phyloP scores from a whole-genome alignment of 2,329 filamentous ascomycete genomes.

The Aureobasidium sp. region DNA sequence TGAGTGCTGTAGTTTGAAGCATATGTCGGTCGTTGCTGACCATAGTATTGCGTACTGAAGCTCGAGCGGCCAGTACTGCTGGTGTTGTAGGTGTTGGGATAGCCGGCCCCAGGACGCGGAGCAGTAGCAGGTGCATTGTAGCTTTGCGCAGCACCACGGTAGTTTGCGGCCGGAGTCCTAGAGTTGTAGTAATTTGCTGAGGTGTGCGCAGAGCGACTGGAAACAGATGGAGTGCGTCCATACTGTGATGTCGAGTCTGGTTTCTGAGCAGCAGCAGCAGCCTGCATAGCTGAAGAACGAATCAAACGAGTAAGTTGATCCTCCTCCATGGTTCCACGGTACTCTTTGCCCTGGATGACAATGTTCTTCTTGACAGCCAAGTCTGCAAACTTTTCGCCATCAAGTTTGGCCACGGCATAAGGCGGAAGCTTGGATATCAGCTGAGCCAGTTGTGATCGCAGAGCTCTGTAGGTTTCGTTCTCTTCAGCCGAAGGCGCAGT shows the following conservation, averaged over 20 bases:
- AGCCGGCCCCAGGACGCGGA: background rate
- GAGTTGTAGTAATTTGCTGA: constrained; percentile 17
- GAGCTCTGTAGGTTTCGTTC: constrained; percentile 57
- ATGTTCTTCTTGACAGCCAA: constrained; percentile 76
- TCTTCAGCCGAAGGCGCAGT: constrained; percentile 59
- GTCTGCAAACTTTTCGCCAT: constrained; percentile 78
- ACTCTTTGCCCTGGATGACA: constrained; percentile 64
- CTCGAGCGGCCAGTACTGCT: background rate
- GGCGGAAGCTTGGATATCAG: constrained; percentile 72
- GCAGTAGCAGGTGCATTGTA: constrained; percentile 11
- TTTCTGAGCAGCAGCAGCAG: constrained; percentile 20
- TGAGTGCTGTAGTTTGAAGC: constrained; percentile 2
- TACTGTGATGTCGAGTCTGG: constrained; percentile 4
- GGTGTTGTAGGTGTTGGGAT: constrained; percentile 7
- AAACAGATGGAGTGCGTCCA: constrained; percentile 15
- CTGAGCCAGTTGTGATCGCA: constrained; percentile 67
- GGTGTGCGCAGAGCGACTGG: constrained; percentile 4
- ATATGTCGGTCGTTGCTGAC: background rate
- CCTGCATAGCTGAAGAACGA: constrained; percentile 31
- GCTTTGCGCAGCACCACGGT: constrained; percentile 18
- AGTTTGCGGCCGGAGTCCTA: constrained; percentile 24
- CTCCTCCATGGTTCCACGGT: constrained; percentile 75
- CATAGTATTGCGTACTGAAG: constrained; percentile 11
- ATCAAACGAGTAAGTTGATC: constrained; percentile 53
- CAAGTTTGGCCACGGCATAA: constrained; percentile 76